Evolutionary conservation across 1,139 yeast genomes (phyloP).

Genomic region (Geotrichum phurueaensis): DNA sequence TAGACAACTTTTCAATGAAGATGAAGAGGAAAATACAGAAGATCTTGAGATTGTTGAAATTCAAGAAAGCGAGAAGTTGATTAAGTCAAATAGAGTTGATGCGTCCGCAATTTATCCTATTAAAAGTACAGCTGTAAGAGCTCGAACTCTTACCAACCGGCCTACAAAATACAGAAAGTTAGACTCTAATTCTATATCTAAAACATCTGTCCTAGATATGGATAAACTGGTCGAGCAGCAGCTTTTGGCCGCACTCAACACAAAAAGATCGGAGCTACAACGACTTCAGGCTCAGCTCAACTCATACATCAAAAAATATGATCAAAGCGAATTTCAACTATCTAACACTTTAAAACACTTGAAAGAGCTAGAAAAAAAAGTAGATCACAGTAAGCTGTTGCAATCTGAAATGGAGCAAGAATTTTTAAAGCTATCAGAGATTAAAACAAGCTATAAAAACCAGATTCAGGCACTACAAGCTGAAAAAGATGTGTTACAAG

Average conservation of each 20-base stretch:
- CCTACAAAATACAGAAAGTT: constrained; percentile 7
- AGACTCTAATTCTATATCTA: not conserved
- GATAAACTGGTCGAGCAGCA: constrained; percentile 16
- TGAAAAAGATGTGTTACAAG: not conserved
- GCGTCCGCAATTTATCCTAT: not conserved
- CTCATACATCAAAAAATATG: constrained; percentile 6
- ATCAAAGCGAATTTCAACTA: constrained; percentile 6
- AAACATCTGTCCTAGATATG: not conserved
- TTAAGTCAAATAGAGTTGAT: not conserved
- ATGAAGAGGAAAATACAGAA: not conserved
- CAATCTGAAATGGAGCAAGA: constrained; percentile 10
- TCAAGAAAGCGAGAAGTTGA: constrained; percentile 1
- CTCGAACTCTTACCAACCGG: constrained; percentile 2
- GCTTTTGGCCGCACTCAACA: constrained; percentile 11
- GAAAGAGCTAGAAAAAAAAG: constrained; percentile 2
- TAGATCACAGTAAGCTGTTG: not conserved
- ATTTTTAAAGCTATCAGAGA: constrained; percentile 5
- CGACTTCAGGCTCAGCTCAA: constrained; percentile 13
- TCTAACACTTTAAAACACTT: not conserved
- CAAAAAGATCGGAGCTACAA: constrained; percentile 12
- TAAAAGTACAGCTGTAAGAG: not conserved
- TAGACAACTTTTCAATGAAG: not conserved
- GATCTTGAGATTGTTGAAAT: constrained; percentile 11
- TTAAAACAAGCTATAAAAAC: not conserved
- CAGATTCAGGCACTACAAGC: constrained; percentile 2